Conservation (phyloP, 23 red algal genomes). For the Chondrus crispus region DNA sequence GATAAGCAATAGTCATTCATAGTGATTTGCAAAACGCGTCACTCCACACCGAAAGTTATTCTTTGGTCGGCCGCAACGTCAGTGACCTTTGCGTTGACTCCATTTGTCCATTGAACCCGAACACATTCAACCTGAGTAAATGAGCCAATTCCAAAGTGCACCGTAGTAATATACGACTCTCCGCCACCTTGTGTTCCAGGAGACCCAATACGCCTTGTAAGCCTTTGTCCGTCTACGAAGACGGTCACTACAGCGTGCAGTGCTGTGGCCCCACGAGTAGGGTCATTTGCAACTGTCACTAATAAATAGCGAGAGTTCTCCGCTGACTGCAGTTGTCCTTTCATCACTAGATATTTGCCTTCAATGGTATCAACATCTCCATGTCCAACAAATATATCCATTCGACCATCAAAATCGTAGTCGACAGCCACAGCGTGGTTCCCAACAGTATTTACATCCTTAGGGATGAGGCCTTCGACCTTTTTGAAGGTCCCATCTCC, state of each 20-base stretch:
- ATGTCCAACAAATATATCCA: constrained; percentile 49
- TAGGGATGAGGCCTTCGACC: not conserved
- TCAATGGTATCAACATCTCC: constrained; percentile 5
- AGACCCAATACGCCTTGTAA: constrained; percentile 56
- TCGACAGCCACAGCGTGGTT: constrained; percentile 55
- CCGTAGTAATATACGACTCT: constrained; percentile 35
- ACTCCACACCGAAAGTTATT: not conserved
- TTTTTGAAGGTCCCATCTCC: constrained; percentile 32
- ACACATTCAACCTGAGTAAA: not conserved
- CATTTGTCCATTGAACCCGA: constrained; percentile 40
- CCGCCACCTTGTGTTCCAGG: constrained; percentile 15
- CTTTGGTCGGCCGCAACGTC: not conserved
- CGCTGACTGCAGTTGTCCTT: not conserved
- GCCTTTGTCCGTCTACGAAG: not conserved
- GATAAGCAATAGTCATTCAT: no score
- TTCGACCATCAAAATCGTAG: constrained; percentile 54
- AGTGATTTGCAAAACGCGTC: no score
- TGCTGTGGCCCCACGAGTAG: constrained; percentile 24
- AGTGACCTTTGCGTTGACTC: not conserved
- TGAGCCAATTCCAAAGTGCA: constrained; percentile 66
- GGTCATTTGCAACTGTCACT: constrained; percentile 37
- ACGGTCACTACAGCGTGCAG: constrained; percentile 40
- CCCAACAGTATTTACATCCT: not conserved
- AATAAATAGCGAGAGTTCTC: constrained; percentile 29
- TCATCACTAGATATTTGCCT: constrained; percentile 27